These are phyloP conservation scores for Cordyceps pruinosa DNA, from an alignment of 2,329 filamentous ascomycete genomes.

Conservation along the genomic window DNA sequence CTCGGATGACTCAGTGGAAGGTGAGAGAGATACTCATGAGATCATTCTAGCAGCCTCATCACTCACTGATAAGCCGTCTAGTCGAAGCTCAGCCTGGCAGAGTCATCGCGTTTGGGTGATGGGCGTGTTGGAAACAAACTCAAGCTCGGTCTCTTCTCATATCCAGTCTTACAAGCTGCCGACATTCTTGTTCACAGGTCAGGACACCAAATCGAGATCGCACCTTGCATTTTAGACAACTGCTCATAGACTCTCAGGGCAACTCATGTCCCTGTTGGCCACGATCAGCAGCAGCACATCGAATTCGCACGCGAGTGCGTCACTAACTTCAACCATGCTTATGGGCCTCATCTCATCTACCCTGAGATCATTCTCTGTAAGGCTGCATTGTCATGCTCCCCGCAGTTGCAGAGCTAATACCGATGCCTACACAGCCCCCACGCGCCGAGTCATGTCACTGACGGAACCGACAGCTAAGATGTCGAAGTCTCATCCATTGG, in stretches of 20 bases:
- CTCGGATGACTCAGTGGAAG: constrained; percentile 99
- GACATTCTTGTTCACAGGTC: constrained; percentile 83
- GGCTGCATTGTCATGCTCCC: constrained; percentile 12
- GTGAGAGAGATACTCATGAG: constrained; percentile 36
- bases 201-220: not conserved
- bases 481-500: constrained; percentile 78
- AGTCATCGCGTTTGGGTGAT: constrained; percentile 52
- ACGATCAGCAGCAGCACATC: constrained; percentile 89
- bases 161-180: constrained; percentile 90
- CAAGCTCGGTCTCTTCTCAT: constrained; percentile 88
- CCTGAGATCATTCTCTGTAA: constrained; percentile 69
- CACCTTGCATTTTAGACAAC: not conserved
- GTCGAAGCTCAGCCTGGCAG: constrained; percentile 65
- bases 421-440: constrained; percentile 48
- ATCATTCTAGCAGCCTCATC: not conserved
- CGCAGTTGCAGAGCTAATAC: not conserved
- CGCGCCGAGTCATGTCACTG: constrained; percentile 85
- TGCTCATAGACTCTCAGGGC: constrained; percentile 42
- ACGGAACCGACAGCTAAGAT: constrained; percentile 75
- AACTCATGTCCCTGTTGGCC: constrained; percentile 93
- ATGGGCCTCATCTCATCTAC: constrained; percentile 54
- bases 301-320: constrained; percentile 87
- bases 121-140: constrained; percentile 51
- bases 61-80: constrained; percentile 27
- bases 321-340: constrained; percentile 76